phyloP scores from a whole-genome alignment of 1,284 basidiomycete species.

The Ceratobasidium sp. region DNA sequence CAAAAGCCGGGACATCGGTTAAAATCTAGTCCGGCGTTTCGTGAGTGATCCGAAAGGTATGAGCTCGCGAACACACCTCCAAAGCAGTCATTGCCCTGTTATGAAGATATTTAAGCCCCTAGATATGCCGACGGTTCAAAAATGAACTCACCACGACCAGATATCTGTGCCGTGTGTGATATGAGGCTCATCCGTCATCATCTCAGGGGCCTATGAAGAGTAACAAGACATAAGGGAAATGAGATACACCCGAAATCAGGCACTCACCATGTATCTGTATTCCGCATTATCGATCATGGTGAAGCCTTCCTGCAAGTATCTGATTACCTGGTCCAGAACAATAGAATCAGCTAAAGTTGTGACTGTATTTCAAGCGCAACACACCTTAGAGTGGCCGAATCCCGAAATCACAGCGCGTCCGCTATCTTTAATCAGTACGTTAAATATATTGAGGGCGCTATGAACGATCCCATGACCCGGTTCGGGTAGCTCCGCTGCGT shows the following conservation, averaged over 20 bases:
- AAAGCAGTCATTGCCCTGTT: slow-evolving; percentile 29
- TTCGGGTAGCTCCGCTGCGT: background rate
- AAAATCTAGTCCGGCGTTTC: slow-evolving; percentile 13
- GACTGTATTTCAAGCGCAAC: too few species aligned
- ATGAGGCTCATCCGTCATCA: background rate
- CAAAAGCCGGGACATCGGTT: slow-evolving; percentile 24
- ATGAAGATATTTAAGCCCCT: background rate
- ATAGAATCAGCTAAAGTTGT: too few species aligned
- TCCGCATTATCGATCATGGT: background rate
- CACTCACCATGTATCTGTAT: slow-evolving; percentile 17
- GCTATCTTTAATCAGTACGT: slow-evolving; percentile 29
- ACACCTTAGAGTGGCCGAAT: slow-evolving; percentile 30
- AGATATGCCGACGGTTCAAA: too few species aligned
- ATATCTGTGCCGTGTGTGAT: slow-evolving; percentile 15
- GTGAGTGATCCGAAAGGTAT: too few species aligned
- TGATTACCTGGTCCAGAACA: background rate
- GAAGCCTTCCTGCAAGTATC: background rate
- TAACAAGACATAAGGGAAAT: too few species aligned
- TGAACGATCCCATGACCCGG: slow-evolving; percentile 13
- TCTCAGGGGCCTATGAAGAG: too few species aligned
- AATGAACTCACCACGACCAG: slow-evolving; percentile 16
- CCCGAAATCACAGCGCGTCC: slow-evolving; percentile 23
- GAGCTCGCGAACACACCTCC: background rate
- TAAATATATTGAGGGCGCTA: slow-evolving; percentile 20
- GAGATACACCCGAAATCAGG: too few species aligned